Evolutionary conservation across 2,329 filamentous ascomycete species (phyloP).

Genomic region (Epichloe typhina): DNA sequence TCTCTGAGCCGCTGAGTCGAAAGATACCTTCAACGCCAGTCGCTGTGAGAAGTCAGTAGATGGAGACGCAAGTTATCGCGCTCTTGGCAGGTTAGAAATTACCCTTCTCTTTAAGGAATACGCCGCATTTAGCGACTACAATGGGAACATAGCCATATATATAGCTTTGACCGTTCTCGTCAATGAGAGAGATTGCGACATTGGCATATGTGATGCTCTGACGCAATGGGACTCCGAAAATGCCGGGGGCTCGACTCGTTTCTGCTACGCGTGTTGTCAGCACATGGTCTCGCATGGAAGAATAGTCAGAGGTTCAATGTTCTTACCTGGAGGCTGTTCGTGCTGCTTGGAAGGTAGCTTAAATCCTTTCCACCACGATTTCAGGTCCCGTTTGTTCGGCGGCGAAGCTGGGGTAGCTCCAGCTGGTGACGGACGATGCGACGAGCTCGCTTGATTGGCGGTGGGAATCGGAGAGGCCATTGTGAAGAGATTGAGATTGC

Average conservation of each 20-base stretch:
- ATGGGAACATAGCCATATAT: conserved; percentile 98
- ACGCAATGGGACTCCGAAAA: conserved; percentile 87
- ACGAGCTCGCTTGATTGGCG: conserved; percentile 19
- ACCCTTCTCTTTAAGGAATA: conserved; percentile 98
- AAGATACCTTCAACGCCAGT: conserved; percentile 95
- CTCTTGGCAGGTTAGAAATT: not conserved
- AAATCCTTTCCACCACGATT: conserved; percentile 97
- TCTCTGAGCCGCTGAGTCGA: conserved; percentile 87
- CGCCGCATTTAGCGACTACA: conserved; percentile 94
- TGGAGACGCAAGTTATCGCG: not conserved
- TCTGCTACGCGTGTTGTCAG: conserved; percentile 21
- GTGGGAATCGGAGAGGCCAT: conserved; percentile 26
- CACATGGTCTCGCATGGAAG: not conserved
- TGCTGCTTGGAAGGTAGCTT: conserved; percentile 52
- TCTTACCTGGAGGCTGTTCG: conserved; percentile 37
- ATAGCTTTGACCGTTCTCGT: conserved; percentile 85
- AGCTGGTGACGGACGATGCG: conserved; percentile 12
- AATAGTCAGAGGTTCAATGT: not conserved
- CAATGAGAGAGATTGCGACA: conserved; percentile 90
- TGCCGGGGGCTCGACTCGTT: conserved; percentile 47
- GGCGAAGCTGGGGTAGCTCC: conserved; percentile 45
- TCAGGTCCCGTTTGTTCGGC: conserved; percentile 74
- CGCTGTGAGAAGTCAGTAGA: conserved; percentile 39
- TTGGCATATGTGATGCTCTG: conserved; percentile 96
- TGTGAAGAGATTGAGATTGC: conserved; percentile 5